A percentile compares a stretch with the other conserved stretches of the same genome.
Evolutionary conservation across 805 yeast genomes (phyloP).

Genomic region (Maudiozyma pseudohumilis): DNA sequence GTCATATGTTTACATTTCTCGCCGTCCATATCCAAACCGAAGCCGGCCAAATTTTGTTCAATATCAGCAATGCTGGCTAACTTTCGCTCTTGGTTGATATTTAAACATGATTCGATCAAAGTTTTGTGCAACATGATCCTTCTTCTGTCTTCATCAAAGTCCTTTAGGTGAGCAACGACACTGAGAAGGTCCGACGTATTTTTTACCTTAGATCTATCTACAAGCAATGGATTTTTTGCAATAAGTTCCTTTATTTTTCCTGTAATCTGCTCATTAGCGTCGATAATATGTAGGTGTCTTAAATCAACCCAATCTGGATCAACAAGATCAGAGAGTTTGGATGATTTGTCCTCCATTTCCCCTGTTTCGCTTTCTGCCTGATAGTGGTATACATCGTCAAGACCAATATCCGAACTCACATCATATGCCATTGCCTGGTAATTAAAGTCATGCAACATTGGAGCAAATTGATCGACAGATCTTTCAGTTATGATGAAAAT

Average conservation of each 20-base stretch:
- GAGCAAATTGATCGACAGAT: constrained; percentile 71
- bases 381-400: constrained; percentile 41
- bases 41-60: constrained; percentile 73
- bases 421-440: constrained; percentile 92
- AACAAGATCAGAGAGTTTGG: constrained; percentile 41
- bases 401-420: constrained; percentile 37
- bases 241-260: constrained; percentile 54
- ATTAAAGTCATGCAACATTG: constrained; percentile 78
- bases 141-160: constrained; percentile 58
- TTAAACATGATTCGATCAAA: constrained; percentile 55
- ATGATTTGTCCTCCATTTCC: constrained; percentile 32
- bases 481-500: constrained; percentile 73
- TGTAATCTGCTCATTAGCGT: constrained; percentile 53
- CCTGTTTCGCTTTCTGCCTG: constrained; percentile 46
- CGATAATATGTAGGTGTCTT: constrained; percentile 67
- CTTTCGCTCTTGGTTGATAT: constrained; percentile 44
- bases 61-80: constrained; percentile 69
- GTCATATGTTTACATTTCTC: constrained; percentile 49
- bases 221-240: constrained; percentile 64
- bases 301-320: constrained; percentile 67
- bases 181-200: constrained; percentile 63
- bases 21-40: constrained; percentile 63
- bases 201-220: constrained; percentile 54
- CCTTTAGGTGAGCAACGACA: constrained; percentile 61
- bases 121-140: constrained; percentile 50